These are phyloP conservation scores for Leishmania guyanensis DNA, from an alignment of 208 protist genomes.

Conservation along the genomic window DNA sequence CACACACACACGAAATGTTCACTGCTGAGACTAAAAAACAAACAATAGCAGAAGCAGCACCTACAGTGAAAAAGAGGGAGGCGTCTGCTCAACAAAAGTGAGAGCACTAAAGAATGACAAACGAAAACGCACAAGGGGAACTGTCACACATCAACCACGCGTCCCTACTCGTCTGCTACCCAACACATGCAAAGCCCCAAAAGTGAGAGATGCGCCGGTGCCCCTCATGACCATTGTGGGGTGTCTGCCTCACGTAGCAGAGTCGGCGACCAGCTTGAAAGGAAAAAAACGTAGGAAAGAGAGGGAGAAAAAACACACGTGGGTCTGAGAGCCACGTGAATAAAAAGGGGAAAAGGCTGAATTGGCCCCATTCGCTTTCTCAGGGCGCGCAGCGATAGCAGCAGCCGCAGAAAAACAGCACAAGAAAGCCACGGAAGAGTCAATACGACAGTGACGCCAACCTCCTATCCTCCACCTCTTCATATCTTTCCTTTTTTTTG, in stretches of 20 bases:
- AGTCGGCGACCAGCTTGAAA: background rate
- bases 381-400: background rate
- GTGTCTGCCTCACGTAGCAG: background rate
- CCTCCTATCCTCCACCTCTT: conserved; percentile 6
- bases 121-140: background rate
- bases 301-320: conserved; percentile 4
- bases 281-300: background rate
- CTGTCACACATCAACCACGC: background rate
- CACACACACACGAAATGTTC: background rate
- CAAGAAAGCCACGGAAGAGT: conserved; percentile 9
- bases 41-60: background rate
- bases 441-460: background rate
- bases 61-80: background rate
- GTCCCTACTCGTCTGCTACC: background rate
- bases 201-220: background rate
- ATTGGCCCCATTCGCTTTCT: background rate
- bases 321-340: background rate
- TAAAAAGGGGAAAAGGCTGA: conserved; percentile 2
- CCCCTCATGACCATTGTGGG: background rate
- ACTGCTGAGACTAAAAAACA: background rate
- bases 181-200: background rate
- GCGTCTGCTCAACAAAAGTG: background rate
- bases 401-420: conserved; percentile 7
- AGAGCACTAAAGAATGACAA: background rate
- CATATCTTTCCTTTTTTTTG: background rate